Evolutionary conservation across 768 basidiomycete genomes (phyloP), one percentile per base, ranked within the genome.

Genomic region (Ephemerocybe angulata): DNA sequence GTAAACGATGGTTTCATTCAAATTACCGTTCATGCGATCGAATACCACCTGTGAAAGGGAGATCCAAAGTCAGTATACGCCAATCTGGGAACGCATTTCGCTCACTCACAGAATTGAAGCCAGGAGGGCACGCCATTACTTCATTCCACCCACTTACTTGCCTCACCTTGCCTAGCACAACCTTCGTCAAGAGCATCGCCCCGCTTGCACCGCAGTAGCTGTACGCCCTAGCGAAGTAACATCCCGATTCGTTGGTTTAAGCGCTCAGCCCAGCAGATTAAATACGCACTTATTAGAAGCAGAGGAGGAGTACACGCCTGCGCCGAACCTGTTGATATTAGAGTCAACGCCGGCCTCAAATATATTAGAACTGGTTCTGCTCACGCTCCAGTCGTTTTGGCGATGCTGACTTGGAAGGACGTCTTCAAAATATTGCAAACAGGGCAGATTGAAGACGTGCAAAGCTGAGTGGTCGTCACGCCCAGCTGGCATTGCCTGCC

Each of bases 1-100:
- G 50, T 69, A 70, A 7, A 70, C 65, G 21, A 70, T 63, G 1
- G 68, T 66, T 50, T 70, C 68, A 33, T 70, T 70, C 56, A 66
- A 55, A 7, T 50, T 21, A 8, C 58, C 58, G n/a, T 57, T 57
- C 13, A 55, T 38, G 11, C 58, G 53, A 49, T 62, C 54, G 37
- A 57, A 60, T 22, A 62, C 56, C 15, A 62, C 58, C 61, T 62
- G 37, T 7, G 43, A 25, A 53, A 30, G 10, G 17, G 35, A 25
- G 10, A 22, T 27, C 12, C 19, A 4, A 12, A 25, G 33, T 15
- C 3, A 47, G 24, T 19, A 69, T 52, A 3, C 29, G 37, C 1
- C 60, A 58, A 22, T 54, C 43, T 13, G 21, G 15, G 21, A 10
- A 5, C 5, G 10, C n/a, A 19, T 41, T n/a, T 41, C 33, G 17